Percentiles rank a stretch among this genome's conserved stretches.
Evolutionary conservation across 1,284 basidiomycete genomes (phyloP).

Genomic region (Leccinum idahoense): DNA sequence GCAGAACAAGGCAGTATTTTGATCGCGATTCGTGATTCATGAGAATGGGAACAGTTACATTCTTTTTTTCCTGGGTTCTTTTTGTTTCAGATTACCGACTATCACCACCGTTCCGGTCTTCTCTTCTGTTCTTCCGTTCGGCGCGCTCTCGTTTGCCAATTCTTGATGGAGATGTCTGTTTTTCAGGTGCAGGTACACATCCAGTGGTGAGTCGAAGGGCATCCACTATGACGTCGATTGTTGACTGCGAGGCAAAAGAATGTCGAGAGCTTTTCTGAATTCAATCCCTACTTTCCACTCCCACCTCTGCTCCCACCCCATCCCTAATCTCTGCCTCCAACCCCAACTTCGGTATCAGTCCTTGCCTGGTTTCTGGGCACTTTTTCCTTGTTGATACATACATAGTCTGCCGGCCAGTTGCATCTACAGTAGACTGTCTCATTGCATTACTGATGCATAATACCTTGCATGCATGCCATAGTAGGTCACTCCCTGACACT

Average conservation of each 20-base stretch:
- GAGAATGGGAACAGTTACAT: background rate
- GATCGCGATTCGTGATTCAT: background rate
- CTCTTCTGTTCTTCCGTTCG: background rate
- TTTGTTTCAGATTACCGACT: background rate
- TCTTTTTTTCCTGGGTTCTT: background rate
- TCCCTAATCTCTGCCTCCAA: background rate
- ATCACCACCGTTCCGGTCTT: background rate
- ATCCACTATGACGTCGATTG: too few relatives aligned
- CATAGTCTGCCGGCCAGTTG: background rate
- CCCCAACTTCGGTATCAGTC: background rate
- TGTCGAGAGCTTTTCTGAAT: background rate
- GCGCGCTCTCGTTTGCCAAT: background rate
- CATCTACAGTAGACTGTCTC: background rate
- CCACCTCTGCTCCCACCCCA: background rate
- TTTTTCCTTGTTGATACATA: background rate
- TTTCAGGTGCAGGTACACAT: too few relatives aligned
- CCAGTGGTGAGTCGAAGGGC: too few relatives aligned
- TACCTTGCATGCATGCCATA: too few relatives aligned
- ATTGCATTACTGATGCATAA: too few relatives aligned
- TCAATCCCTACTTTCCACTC: background rate
- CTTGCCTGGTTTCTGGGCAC: background rate
- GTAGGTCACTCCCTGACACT: too few relatives aligned
- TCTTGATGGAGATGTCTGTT: background rate
- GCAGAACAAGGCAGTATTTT: background rate
- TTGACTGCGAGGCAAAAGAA: too few relatives aligned